Base-by-base conservation (phyloP, 192 early-diverging fungal genomes). In the Dissophora globulifera region DNA sequence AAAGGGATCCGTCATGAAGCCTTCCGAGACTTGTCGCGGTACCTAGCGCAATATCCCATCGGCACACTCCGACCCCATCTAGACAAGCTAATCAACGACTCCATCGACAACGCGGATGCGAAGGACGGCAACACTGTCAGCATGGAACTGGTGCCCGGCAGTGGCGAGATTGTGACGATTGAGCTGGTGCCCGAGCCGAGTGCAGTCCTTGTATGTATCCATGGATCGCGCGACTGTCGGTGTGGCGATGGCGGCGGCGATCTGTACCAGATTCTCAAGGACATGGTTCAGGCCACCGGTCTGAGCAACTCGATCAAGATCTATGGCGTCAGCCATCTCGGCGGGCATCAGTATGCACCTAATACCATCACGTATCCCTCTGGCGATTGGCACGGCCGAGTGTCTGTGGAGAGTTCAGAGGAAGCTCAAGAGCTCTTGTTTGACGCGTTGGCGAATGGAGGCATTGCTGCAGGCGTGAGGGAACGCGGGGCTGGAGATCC, bases 261-360 rank as follows among this genome's bases (percentile, higher is more conserved):
- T 16, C 41, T 86, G 10, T 68, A 65, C 38, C 51, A 51, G 54
- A 67, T 71, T 13, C 51, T 86, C 33, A 67, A 74, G 38, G 59
- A 75, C 27, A 81, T 82, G 78, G 68, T 84, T 25, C 49, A 51
- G 51, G 58, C 33, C 11, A 67, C 69, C 0, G 62, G 63, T 15
- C 38, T 67, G 43, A 40, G 25, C 1, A 56, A 59, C 46, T 60
- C 63, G 15, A 63, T 82, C 40, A 67, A 80, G 32, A 68, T 83
- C 30, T 74, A 67, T 26, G 78, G 64, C 6, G 79, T 83, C 30
- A 84, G 81, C n/a, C 87, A 89, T 72, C 75, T 89, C 23, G 87
- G 87, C 26, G 87, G 87, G 17, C 87, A 89, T 64, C 80, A 80
- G 31, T 85, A 54, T 43, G 87, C 87, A 12, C 84, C 81, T 10